A percentile compares a stretch with the other conserved stretches of the same genome.
Conservation (phyloP, 352 stramenopile genomes). For the Globisporangium takayamanum region DNA sequence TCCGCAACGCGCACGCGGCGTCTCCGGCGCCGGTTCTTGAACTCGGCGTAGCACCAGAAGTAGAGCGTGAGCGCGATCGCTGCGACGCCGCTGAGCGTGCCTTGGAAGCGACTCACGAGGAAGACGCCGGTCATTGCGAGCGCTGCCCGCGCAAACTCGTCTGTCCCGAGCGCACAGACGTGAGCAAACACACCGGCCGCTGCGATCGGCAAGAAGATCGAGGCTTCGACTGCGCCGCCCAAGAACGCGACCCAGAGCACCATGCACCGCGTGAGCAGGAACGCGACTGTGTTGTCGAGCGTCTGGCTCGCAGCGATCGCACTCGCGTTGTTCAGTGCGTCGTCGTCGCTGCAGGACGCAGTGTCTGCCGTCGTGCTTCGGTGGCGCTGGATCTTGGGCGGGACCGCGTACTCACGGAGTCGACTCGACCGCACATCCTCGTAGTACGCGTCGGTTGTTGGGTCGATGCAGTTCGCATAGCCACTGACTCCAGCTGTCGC, state of each 20-base stretch:
- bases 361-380: not conserved
- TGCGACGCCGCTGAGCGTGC: slow-evolving; percentile 39
- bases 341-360: not conserved
- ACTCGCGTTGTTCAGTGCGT: not conserved
- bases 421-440: slow-evolving; percentile 10
- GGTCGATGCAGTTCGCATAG: not conserved
- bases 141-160: slow-evolving; percentile 24
- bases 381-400: slow-evolving; percentile 11
- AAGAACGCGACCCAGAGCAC: slow-evolving; percentile 27
- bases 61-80: slow-evolving; percentile 33
- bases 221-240: slow-evolving; percentile 27
- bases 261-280: slow-evolving; percentile 16
- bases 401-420: slow-evolving; percentile 10
- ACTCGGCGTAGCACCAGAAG: slow-evolving; percentile 51
- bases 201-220: slow-evolving; percentile 57
- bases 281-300: slow-evolving; percentile 12
- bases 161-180: slow-evolving; percentile 18
- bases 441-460: not conserved
- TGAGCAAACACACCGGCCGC: slow-evolving; percentile 33
- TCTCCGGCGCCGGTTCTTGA: slow-evolving; percentile 27
- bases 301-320: slow-evolving; percentile 7
- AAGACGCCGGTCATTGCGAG: slow-evolving; percentile 30
- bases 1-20: slow-evolving; percentile 18
- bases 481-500: not conserved
- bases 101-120: slow-evolving; percentile 26